Conservation (phyloP, 164 flowering plant species). For the Nymphaea thermarum region DNA sequence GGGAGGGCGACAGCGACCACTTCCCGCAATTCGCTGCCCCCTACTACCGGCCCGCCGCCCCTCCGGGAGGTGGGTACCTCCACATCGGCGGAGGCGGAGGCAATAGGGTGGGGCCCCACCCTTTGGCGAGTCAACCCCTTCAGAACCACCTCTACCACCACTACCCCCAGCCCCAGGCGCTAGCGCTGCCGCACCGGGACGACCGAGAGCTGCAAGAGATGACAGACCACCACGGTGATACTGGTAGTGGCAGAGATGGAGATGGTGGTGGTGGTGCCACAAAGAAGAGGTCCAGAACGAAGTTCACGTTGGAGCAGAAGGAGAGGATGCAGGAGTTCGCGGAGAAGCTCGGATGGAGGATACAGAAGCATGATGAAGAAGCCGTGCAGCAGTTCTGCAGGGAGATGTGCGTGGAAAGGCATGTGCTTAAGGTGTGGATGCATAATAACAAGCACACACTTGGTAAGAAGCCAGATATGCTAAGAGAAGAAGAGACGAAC, state of each 20-base stretch:
- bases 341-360: slow-evolving; percentile 63
- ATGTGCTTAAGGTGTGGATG: slow-evolving; percentile 84
- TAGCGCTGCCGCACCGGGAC: neutral
- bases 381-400: slow-evolving; percentile 50
- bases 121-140: neutral
- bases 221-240: neutral
- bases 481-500: too few relatives aligned
- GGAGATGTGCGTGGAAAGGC: slow-evolving; percentile 36
- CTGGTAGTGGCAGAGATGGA: slow-evolving; percentile 13
- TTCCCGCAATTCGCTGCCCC: neutral
- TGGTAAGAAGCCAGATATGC: slow-evolving; percentile 36
- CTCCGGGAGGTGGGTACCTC: neutral
- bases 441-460: slow-evolving; percentile 77
- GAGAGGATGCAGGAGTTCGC: slow-evolving; percentile 72
- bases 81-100: neutral
- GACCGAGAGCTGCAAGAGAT: neutral
- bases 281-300: slow-evolving; percentile 52
- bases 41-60: neutral
- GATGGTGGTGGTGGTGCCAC: slow-evolving; percentile 7
- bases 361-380: slow-evolving; percentile 63
- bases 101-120: neutral
- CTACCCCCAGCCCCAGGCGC: neutral
- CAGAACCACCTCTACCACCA: neutral
- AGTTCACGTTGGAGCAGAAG: slow-evolving; percentile 63
- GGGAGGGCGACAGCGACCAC: slow-evolving; percentile 17